phyloP scores from a whole-genome alignment of 805 yeast genomes.

The Naumovozyma baii region DNA sequence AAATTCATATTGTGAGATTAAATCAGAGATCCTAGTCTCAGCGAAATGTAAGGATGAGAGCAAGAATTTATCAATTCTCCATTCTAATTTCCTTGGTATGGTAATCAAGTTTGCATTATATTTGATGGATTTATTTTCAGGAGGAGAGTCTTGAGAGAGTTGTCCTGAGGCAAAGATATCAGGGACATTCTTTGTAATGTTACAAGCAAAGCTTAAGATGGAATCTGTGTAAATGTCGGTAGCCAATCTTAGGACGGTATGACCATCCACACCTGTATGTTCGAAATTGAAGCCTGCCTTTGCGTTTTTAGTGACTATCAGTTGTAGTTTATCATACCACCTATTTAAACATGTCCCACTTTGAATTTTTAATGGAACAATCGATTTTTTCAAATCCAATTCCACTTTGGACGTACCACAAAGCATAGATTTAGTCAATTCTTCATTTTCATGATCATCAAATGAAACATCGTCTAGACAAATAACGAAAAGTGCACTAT shows the following conservation, averaged over 20 bases:
- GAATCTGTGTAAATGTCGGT: slow-evolving; percentile 89
- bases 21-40: slow-evolving; percentile 78
- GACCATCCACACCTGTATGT: slow-evolving; percentile 94
- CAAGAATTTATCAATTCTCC: slow-evolving; percentile 73
- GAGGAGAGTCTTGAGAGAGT: background rate
- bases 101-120: slow-evolving; percentile 40
- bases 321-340: slow-evolving; percentile 89
- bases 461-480: slow-evolving; percentile 69
- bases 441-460: slow-evolving; percentile 40
- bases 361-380: slow-evolving; percentile 53
- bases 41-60: slow-evolving; percentile 78
- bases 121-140: background rate
- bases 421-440: slow-evolving; percentile 71
- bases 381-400: slow-evolving; percentile 28
- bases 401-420: slow-evolving; percentile 76
- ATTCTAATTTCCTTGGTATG: slow-evolving; percentile 78
- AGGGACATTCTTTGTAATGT: slow-evolving; percentile 55
- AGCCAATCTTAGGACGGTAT: slow-evolving; percentile 79
- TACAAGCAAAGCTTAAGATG: slow-evolving; percentile 73
- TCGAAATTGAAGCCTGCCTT: slow-evolving; percentile 91
- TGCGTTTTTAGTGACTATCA: slow-evolving; percentile 79
- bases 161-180: slow-evolving; percentile 14
- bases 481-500: slow-evolving; percentile 71
- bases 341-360: slow-evolving; percentile 90
- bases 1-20: slow-evolving; percentile 84